A percentile compares a stretch with the other conserved stretches of the same genome.
phyloP scores from a whole-genome alignment of 495 filamentous ascomycete species.

The Darksidea phi region DNA sequence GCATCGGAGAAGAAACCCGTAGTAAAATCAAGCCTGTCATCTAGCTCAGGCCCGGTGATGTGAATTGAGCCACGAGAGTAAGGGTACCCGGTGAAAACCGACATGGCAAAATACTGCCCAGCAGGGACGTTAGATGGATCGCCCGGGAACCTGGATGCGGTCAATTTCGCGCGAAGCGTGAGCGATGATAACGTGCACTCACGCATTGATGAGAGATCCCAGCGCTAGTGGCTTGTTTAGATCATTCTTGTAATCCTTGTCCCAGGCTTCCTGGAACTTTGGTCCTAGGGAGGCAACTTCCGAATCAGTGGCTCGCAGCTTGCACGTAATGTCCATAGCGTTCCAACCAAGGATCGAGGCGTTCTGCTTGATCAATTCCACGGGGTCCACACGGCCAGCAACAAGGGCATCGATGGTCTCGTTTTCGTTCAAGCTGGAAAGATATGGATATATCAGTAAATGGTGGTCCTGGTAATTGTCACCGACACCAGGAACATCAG shows the following conservation, averaged over 20 bases:
- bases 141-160: conserved; percentile 37
- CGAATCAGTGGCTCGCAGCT: conserved; percentile 28
- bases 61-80: conserved; percentile 58
- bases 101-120: conserved; percentile 46
- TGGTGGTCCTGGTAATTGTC: conserved; percentile 40
- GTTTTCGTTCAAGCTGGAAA: conserved; percentile 23
- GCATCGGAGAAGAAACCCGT: conserved; percentile 41
- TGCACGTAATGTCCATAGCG: conserved; percentile 46
- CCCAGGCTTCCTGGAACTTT: conserved; percentile 30
- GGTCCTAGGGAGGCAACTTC: conserved; percentile 34
- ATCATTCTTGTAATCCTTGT: conserved; percentile 26
- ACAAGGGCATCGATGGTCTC: conserved; percentile 39
- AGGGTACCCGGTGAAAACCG: conserved; percentile 51
- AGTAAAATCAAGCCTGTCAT: conserved; percentile 43
- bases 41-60: conserved; percentile 46
- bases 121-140: conserved; percentile 33
- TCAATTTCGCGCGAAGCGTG: neutral
- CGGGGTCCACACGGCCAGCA: conserved; percentile 40
- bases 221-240: conserved; percentile 29
- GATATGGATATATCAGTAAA: conserved; percentile 29
- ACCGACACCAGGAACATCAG: conserved; percentile 36
- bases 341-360: conserved; percentile 49
- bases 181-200: neutral
- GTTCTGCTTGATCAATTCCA: conserved; percentile 34
- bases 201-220: conserved; percentile 23